Conservation (phyloP, 768 basidiomycete genomes). For the Plicaturopsis crispa region DNA sequence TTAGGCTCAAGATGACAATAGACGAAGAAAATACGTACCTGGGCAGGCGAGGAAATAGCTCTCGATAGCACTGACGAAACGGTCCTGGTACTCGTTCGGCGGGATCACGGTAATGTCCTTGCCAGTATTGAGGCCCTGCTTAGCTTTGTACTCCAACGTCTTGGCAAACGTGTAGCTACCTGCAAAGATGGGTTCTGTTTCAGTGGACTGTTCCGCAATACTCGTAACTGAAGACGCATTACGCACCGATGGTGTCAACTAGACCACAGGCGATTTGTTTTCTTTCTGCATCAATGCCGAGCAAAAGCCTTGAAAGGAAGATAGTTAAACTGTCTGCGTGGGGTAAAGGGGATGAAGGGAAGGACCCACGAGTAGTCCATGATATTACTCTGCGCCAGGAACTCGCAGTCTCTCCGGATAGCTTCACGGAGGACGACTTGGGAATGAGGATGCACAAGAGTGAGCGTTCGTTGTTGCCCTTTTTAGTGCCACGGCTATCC, state of each 20-base stretch:
- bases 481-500: background rate
- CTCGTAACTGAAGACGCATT: background rate
- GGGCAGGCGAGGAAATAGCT: slow-evolving; percentile 74
- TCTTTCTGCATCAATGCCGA: slow-evolving; percentile 61
- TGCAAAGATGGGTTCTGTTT: slow-evolving; percentile 12
- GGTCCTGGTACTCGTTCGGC: slow-evolving; percentile 71
- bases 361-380: slow-evolving; percentile 77
- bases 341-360: background rate
- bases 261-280: slow-evolving; percentile 72
- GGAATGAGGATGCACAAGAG: slow-evolving; percentile 64
- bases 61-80: slow-evolving; percentile 66
- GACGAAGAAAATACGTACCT: slow-evolving; percentile 30
- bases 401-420: slow-evolving; percentile 63
- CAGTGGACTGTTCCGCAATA: background rate
- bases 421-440: slow-evolving; percentile 67
- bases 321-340: slow-evolving; percentile 1
- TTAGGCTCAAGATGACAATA: background rate
- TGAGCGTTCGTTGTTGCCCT: slow-evolving; percentile 62
- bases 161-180: slow-evolving; percentile 83
- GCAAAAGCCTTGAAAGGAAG: slow-evolving; percentile 42
- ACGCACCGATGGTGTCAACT: slow-evolving; percentile 72
- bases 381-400: slow-evolving; percentile 66
- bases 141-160: slow-evolving; percentile 80
- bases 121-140: slow-evolving; percentile 61
- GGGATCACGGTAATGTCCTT: slow-evolving; percentile 79